Conservation (phyloP, 257 asterid genomes). For the Solanum gandarillasii region DNA sequence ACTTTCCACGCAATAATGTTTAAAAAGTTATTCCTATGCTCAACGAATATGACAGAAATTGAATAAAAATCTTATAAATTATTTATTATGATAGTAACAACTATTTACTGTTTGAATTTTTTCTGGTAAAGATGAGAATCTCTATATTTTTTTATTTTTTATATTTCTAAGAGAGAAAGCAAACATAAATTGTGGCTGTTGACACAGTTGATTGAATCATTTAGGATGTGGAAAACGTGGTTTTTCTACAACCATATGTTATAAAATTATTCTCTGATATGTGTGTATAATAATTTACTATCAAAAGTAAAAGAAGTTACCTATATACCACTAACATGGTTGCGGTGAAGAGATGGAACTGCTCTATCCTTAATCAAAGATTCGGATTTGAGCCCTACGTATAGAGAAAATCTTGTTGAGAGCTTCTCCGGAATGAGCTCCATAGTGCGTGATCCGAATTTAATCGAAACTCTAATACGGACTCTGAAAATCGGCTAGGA, state of each 20-base stretch:
- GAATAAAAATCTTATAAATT: background rate
- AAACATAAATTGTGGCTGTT: background rate
- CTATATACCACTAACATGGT: background rate
- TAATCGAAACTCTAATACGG: no score
- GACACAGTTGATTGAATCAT: background rate
- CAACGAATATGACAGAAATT: background rate
- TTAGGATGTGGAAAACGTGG: background rate
- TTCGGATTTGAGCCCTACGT: rapidly evolving
- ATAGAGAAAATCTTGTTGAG: background rate
- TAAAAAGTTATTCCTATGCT: background rate
- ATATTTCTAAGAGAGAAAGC: background rate
- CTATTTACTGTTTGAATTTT: background rate
- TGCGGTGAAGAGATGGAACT: no score
- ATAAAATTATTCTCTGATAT: background rate
- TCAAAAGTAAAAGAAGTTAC: background rate
- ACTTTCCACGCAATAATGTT: background rate
- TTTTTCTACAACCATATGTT: background rate
- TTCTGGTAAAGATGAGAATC: background rate
- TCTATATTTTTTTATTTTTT: background rate
- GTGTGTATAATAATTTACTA: background rate
- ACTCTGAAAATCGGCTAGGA: no score
- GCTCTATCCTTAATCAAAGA: no score
- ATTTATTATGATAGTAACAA: background rate
- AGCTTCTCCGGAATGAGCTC: rapidly evolving
- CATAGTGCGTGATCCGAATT: background rate